Evolutionary conservation across 139 green algal species (phyloP).

Genomic region (Auxenochlorella protothecoides): DNA sequence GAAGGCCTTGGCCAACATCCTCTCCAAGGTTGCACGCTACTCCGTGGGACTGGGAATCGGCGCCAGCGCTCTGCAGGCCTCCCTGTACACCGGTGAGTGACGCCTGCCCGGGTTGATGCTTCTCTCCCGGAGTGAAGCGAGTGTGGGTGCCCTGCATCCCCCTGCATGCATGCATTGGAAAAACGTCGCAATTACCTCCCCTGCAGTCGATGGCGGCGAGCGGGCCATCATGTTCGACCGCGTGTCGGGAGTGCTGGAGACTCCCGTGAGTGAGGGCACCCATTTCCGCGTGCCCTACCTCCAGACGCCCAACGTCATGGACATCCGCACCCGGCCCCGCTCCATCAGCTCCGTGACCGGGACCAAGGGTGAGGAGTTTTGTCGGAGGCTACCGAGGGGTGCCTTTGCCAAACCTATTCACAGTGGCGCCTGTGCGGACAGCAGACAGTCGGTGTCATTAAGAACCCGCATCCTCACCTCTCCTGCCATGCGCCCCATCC

Average conservation of each 20-base stretch:
- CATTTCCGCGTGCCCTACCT: conserved; percentile 87
- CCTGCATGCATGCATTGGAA: no score
- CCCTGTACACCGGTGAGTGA: conserved; percentile 72
- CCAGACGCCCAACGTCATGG: conserved; percentile 81
- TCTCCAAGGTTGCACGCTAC: conserved; percentile 67
- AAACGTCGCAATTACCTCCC: no score
- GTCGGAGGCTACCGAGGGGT: not conserved
- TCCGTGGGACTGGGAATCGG: conserved; percentile 65
- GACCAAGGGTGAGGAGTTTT: conserved; percentile 72
- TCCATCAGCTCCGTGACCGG: conserved; percentile 94
- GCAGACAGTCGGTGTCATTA: no score
- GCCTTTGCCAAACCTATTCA: not conserved
- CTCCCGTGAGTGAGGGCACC: conserved; percentile 80
- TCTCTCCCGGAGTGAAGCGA: not conserved
- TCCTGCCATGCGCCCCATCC: not conserved
- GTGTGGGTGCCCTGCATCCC: no score
- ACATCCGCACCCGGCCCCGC: conserved; percentile 87
- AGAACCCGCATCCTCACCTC: not conserved
- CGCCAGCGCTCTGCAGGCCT: conserved; percentile 55
- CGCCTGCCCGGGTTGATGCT: not conserved
- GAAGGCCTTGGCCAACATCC: conserved; percentile 33
- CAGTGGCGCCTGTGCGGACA: not conserved
- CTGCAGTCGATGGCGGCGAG: conserved; percentile 92
- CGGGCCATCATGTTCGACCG: conserved; percentile 96
- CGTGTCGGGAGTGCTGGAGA: conserved; percentile 74